phyloP scores from a whole-genome alignment of 2,329 filamentous ascomycete species.

The Claviceps sp. region DNA sequence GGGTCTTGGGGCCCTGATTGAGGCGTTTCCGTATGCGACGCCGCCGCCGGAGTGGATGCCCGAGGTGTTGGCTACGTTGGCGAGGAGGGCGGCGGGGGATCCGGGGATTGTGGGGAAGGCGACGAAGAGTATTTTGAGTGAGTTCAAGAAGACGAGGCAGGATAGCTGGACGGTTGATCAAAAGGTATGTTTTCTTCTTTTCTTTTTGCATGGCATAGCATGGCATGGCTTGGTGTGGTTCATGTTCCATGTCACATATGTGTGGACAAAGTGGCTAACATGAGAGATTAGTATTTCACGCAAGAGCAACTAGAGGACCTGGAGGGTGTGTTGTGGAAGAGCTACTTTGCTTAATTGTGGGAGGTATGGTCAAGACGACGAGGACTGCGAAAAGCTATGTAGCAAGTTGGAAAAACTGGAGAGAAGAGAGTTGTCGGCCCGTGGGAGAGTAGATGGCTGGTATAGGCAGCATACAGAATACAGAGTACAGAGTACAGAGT shows the following conservation, averaged over 20 bases:
- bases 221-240: not conserved
- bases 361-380: not conserved
- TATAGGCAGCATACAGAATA: no score
- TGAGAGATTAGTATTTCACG: conserved; percentile 54
- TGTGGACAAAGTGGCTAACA: not conserved
- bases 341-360: conserved; percentile 69
- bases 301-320: conserved; percentile 87
- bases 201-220: no score
- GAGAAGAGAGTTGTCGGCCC: not conserved
- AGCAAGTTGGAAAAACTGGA: not conserved
- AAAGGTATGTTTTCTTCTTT: conserved; percentile 49
- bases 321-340: conserved; percentile 97
- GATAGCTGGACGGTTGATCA: conserved; percentile 98
- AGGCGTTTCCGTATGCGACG: conserved; percentile 91
- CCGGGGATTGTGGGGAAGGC: conserved; percentile 89
- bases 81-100: conserved; percentile 73
- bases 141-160: conserved; percentile 99
- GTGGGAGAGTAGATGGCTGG: no score
- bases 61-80: conserved; percentile 74
- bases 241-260: not conserved
- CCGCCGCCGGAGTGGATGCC: conserved; percentile 92
- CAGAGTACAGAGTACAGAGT: no score
- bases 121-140: conserved; percentile 83
- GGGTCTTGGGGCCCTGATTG: conserved; percentile 78
- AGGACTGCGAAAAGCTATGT: not conserved